Percentiles rank a stretch among this genome's conserved stretches.
phyloP scores from a whole-genome alignment of 441 rosid species.

The Hura crepitans region DNA sequence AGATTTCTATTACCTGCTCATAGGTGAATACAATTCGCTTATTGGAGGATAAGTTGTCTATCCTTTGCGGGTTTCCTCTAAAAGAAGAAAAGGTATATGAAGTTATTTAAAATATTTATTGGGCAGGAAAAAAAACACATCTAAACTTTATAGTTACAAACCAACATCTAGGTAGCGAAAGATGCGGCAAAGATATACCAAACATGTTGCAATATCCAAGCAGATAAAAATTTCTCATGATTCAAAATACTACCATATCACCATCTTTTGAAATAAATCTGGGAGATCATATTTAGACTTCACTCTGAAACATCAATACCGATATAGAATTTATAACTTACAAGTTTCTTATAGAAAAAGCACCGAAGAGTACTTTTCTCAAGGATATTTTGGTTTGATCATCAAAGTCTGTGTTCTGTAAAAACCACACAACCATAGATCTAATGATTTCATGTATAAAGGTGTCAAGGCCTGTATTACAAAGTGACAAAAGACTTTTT shows the following conservation, averaged over 20 bases:
- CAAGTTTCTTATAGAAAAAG: not conserved
- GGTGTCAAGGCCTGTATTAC: not conserved
- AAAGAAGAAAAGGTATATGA: conserved; percentile 24
- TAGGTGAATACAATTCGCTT: conserved; percentile 83
- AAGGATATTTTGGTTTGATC: conserved; percentile 1
- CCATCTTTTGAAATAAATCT: conserved; percentile 4
- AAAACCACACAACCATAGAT: not conserved
- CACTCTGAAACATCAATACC: not conserved
- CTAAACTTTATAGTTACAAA: not conserved
- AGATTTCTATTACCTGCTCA: conserved; percentile 64
- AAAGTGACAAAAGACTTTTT: not conserved
- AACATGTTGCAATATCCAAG: not conserved
- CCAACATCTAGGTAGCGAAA: conserved; percentile 4
- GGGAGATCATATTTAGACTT: not conserved
- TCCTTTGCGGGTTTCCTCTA: conserved; percentile 96
- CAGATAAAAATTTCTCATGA: conserved; percentile 2
- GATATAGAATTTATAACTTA: not conserved
- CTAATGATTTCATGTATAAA: not conserved
- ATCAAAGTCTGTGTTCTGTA: not conserved
- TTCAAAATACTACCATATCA: not conserved
- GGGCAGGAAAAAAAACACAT: not conserved
- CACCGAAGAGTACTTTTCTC: not conserved
- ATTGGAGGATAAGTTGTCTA: conserved; percentile 66
- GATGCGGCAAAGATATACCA: not conserved
- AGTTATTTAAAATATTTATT: conserved; percentile 11